Percentiles rank a stretch among this genome's conserved stretches.
phyloP scores from a whole-genome alignment of 768 basidiomycete genomes.

The Artomyces pyxidatus region DNA sequence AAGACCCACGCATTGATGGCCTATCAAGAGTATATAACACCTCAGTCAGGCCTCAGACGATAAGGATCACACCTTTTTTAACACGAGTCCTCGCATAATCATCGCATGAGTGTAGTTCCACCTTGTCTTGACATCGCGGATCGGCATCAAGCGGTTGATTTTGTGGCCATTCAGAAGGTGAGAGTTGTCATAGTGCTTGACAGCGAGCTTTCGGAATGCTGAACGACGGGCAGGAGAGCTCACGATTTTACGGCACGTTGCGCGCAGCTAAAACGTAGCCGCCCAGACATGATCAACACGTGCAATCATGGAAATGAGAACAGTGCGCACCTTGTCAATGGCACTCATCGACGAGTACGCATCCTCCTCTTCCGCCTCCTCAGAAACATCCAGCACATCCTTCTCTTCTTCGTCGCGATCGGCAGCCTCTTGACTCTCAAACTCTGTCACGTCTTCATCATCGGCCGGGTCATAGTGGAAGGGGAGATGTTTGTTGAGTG shows the following conservation, averaged over 20 bases:
- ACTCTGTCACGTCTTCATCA: background rate
- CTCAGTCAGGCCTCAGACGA: constrained; percentile 3
- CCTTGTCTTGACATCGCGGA: constrained; percentile 25
- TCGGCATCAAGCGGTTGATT: constrained; percentile 19
- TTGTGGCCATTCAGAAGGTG: background rate
- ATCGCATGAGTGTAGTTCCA: constrained; percentile 31
- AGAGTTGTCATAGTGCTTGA: constrained; percentile 7
- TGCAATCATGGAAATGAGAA: background rate
- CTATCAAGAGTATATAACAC: constrained; percentile 13
- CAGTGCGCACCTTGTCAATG: background rate
- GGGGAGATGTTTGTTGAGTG: background rate
- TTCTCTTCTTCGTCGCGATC: background rate
- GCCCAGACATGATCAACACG: background rate
- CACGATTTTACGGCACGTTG: constrained; percentile 24
- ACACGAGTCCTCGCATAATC: constrained; percentile 20
- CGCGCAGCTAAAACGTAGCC: constrained; percentile 19
- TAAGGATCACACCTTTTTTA: constrained; percentile 17
- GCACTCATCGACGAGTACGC: background rate
- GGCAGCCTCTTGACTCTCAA: background rate
- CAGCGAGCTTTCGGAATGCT: constrained; percentile 17
- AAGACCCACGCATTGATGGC: constrained; percentile 28
- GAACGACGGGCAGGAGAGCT: constrained; percentile 24
- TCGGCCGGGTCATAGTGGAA: background rate
- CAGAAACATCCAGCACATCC: background rate
- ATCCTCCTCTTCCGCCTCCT: background rate